Evolutionary conservation across 2,329 filamentous ascomycete species (phyloP), one percentile per base, ranked within the genome.

Genomic region (Colletotrichum sp.): DNA sequence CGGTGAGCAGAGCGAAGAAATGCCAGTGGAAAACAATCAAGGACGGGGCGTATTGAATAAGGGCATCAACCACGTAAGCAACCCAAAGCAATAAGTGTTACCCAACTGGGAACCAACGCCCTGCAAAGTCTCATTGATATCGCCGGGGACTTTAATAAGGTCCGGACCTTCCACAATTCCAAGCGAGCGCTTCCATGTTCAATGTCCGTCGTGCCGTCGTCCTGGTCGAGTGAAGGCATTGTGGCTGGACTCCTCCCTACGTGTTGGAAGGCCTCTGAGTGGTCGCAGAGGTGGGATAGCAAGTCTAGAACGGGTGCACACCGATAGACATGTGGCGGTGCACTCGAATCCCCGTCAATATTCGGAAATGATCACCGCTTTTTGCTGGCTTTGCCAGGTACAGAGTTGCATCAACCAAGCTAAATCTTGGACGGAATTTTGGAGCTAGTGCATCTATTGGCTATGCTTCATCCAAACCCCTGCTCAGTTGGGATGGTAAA

Each of bases 301-400:
- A 13, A 71, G 73, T 75, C 69, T 73, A 52, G 73, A 72, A 72
- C 69, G 32, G 43, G 28, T 34, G 48, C 30, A 38, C 21, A 13
- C 26, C 62, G 56, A n/a, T 16, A 4, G 28, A 59, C 43, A 30
- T 74, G 73, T 75, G 73, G 73, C 73, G 73, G 73, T 75, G 73
- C 73, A 58, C 63, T 59, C 73, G 69, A 75, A 48, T 75, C 43
- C 69, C 63, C 48, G 65, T 68, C 52, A 26, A 26, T 68, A 48
- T 63, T 63, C 73, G 73, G 73, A 75, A 67, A 75, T 75, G 73
- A 73, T 75, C 63, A 75, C 63, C 73, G 62, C 73, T 75, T 75
- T 69, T 64, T 52, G 62, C 69, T 56, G 24, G 3, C 30, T 8
- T 38, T 62, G 69, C 34, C 63, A 75, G 73, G 73, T 24, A 75